Evolutionary conservation across 306 rosid species (phyloP), one percentile per base, ranked within the genome.

Genomic region (Sesbania bispinosa): DNA sequence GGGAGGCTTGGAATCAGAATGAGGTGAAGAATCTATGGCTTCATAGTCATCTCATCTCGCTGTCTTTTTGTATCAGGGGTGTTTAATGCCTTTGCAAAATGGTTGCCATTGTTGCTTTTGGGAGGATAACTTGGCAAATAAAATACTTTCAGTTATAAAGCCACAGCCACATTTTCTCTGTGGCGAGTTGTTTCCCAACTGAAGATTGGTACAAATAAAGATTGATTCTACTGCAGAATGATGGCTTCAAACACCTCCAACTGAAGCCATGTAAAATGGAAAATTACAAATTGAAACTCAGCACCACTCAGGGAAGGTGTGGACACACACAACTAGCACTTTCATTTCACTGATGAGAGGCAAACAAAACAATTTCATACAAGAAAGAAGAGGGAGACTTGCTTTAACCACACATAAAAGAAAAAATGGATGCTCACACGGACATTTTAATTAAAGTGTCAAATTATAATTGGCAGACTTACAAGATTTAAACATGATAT

Each of bases 151-250:
- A n/a, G n/a, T 79, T 11, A 92, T 15, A 1, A 92, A 48, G 9
- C 97, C 86, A 67, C 97, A 89, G 6, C 90, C 77, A 10, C 78
- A 77, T 86, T 64, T 89, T 74, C 73, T 76, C 5, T 86, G 88
- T 24, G 78, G 79, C 2, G 79, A 75, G 46, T 30, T 53, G 33
- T 83, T 86, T 47, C 81, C 88, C 93, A 92, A 89, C 70, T 21
- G 67, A 41, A 54, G 36, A 43, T 38, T 24, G 38, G 6, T 13
- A 63, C 2, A 30, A 14, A 64, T 20, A 27, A 42, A 41, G 36
- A 63, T 29, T 38, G 61, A 60, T 24, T 50, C 23, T 27, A 41
- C n/a, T n/a, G n/a, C 10, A 39, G 7, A 59, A 24, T 57, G 26
- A 57, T 14, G 16, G 20, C 6, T 45, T 57, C 0, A 68, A 48